Conservation (phyloP, 306 rosid species). For the Coriaria nepalensis region DNA sequence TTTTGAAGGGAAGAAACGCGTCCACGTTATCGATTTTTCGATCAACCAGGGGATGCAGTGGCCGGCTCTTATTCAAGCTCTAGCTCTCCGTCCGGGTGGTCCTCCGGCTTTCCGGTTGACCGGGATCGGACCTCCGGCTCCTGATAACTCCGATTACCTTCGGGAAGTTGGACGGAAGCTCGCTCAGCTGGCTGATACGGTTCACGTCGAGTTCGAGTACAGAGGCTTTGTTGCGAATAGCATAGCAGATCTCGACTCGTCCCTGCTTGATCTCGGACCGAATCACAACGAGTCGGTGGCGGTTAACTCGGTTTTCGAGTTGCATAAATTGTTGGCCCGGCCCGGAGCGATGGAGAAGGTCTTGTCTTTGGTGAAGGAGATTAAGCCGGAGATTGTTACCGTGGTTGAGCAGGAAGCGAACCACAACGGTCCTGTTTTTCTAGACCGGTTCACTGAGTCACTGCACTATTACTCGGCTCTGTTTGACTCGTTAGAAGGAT, state of each 20-base stretch:
- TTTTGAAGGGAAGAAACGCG: constrained; percentile 54
- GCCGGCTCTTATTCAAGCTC: constrained; percentile 91
- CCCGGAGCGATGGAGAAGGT: constrained; percentile 84
- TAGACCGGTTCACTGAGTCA: constrained; percentile 85
- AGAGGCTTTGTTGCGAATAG: constrained; percentile 78
- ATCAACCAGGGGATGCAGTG: constrained; percentile 97
- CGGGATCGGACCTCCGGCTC: constrained; percentile 80
- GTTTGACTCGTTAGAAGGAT: constrained; percentile 88
- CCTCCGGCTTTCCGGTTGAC: constrained; percentile 75
- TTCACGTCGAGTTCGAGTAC: constrained; percentile 65
- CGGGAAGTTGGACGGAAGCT: constrained; percentile 93
- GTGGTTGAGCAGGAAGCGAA: constrained; percentile 82
- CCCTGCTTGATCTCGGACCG: constrained; percentile 72
- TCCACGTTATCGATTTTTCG: constrained; percentile 81
- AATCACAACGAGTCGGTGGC: constrained; percentile 64
- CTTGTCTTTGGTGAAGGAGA: constrained; percentile 43
- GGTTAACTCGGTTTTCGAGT: constrained; percentile 77
- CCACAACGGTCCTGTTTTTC: constrained; percentile 54
- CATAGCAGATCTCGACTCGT: constrained; percentile 73
- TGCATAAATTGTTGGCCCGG: constrained; percentile 59
- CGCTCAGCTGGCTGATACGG: constrained; percentile 62
- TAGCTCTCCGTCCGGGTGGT: constrained; percentile 71
- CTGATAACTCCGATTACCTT: constrained; percentile 69
- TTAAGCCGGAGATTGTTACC: constrained; percentile 72
- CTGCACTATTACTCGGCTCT: constrained; percentile 79